Evolutionary conservation across 352 stramenopile species (phyloP), one percentile per base, ranked within the genome.

Genomic region (Globisporangium mamillatum): DNA sequence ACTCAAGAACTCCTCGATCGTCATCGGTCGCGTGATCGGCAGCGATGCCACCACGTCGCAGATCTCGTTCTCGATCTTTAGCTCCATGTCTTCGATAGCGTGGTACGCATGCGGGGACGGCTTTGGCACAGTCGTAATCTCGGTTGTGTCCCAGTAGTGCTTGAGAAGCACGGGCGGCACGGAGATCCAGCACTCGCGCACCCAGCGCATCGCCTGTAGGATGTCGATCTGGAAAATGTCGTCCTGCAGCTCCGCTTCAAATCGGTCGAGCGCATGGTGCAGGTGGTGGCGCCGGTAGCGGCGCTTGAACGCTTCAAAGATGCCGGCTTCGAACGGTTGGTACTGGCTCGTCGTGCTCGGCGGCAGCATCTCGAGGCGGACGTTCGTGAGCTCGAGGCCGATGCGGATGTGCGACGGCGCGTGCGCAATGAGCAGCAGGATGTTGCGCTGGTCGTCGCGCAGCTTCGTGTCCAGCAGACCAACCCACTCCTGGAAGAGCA

Each of bases 401-500:
- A 82, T 75, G n/a, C 64, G 58, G 6, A 89, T 80, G 46, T 89
- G 80, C 20, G 78, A 78, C 29, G 80, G 77, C 52, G 75, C 75
- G 22, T 74, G 77, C 57, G 68, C 71, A 18, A 78, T 66, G 5
- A 89, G 73, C 63, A 89, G 61, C 36, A 89, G 46, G 27, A 87
- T 73, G 14, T 65, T 75, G 41, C 80, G 75, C 22, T 77, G 70
- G 46, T 77, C 68, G 60, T 87, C 78, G 12, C 76, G 71, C 77
- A 89, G 80, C 8, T 71, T 67, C 32, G 78, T 81, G 69, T 89
- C 80, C 1, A 89, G 57, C 24, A 78, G 66, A 6, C 72, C 73
- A 24, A 89, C 63, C 67, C 76, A 89, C 62, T 87, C 76, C 68
- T 86, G 78, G 69, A 89, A 89, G 64, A 87, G 75, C 44, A 87